phyloP scores from a whole-genome alignment of 2,329 filamentous ascomycete species.

The Neocucurbitaria cava region DNA sequence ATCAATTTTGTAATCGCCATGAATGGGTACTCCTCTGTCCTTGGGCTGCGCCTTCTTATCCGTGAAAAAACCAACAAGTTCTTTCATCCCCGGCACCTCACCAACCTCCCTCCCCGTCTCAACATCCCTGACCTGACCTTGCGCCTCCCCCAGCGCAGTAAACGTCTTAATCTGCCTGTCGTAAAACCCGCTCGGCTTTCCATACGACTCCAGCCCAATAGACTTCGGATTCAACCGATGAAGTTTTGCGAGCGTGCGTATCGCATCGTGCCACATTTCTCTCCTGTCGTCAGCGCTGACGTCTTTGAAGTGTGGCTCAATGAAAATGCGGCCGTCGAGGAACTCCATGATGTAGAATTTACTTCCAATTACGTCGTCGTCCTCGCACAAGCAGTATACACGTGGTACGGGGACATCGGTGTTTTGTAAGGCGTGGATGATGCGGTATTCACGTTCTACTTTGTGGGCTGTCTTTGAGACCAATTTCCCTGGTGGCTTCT shows the following conservation, averaged over 20 bases:
- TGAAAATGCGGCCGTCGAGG: constrained; percentile 88
- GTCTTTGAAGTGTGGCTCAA: constrained; percentile 81
- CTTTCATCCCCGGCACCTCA: constrained; percentile 79
- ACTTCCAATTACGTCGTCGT: constrained; percentile 78
- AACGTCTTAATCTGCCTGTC: constrained; percentile 84
- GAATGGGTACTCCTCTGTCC: constrained; percentile 80
- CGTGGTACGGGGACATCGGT: constrained; percentile 86
- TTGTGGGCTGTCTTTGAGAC: constrained; percentile 79
- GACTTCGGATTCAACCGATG: constrained; percentile 73
- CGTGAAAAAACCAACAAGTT: constrained; percentile 79
- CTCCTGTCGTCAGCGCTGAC: constrained; percentile 71
- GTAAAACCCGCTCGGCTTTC: constrained; percentile 79
- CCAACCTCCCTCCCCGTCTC: constrained; percentile 80
- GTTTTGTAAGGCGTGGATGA: constrained; percentile 79
- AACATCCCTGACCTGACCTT: constrained; percentile 75
- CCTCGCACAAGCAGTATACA: constrained; percentile 84
- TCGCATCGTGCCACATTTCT: constrained; percentile 84
- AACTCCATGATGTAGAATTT: constrained; percentile 98
- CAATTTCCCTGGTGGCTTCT: constrained; percentile 92
- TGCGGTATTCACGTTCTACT: constrained; percentile 91
- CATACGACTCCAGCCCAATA: constrained; percentile 75
- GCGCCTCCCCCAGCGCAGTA: constrained; percentile 75
- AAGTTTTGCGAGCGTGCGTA: constrained; percentile 81
- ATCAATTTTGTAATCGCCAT: constrained; percentile 90
- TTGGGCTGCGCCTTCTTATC: constrained; percentile 72